phyloP scores from a whole-genome alignment of 345 rosid species.

The Salix suchowensis region DNA sequence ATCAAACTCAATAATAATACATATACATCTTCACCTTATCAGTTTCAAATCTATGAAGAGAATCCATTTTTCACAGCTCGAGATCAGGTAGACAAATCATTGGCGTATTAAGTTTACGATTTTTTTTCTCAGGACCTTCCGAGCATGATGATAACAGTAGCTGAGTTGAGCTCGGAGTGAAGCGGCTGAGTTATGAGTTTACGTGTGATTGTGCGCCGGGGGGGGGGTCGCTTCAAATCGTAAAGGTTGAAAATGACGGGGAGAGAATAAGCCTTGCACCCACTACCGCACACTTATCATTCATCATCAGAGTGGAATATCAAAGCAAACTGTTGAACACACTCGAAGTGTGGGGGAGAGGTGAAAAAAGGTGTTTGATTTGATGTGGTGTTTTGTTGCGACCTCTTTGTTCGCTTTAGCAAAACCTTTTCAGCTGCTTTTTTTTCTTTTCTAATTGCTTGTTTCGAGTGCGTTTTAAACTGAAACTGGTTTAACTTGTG shows the following conservation, averaged over 20 bases:
- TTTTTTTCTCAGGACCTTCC: too few relatives aligned
- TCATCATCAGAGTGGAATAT: slow-evolving; percentile 15
- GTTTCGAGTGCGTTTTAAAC: too few relatives aligned
- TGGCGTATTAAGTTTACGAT: background rate
- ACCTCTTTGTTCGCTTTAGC: slow-evolving; percentile 10
- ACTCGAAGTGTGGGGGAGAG: background rate
- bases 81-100: background rate
- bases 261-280: slow-evolving; percentile 31
- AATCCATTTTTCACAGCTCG: background rate
- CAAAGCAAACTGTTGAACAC: background rate
- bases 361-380: slow-evolving; percentile 39
- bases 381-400: slow-evolving; percentile 31
- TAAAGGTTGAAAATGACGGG: slow-evolving; percentile 59
- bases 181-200: too few relatives aligned
- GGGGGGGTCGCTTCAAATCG: slow-evolving; percentile 20
- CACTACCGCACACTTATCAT: slow-evolving; percentile 50
- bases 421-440: slow-evolving; percentile 26
- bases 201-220: too few relatives aligned
- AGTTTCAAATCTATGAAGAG: background rate
- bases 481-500: too few relatives aligned
- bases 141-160: too few relatives aligned
- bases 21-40: background rate
- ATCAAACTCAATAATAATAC: background rate
- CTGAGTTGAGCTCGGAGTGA: too few relatives aligned
- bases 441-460: background rate